Evolutionary conservation across 2,329 filamentous ascomycete species (phyloP).

Genomic region (Dothistroma pini): DNA sequence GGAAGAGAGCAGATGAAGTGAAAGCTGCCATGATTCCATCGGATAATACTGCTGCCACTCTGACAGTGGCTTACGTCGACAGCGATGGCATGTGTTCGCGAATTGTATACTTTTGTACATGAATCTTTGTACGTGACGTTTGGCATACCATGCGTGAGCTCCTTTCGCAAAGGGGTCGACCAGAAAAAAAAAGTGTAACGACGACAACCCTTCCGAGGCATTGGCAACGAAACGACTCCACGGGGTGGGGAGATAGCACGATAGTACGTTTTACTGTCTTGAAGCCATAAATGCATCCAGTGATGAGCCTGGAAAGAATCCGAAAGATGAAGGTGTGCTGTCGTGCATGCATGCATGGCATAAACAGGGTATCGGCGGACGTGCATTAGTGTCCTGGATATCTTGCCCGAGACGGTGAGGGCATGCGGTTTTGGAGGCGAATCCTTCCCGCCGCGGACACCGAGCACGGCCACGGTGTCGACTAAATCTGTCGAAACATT

Average conservation of each 20-base stretch:
- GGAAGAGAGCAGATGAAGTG: background rate
- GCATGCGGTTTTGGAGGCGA: background rate
- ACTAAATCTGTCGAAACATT: background rate
- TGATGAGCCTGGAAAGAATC: background rate
- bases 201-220: background rate
- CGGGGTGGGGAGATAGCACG: background rate
- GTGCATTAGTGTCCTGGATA: background rate
- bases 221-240: background rate
- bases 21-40: background rate
- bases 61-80: background rate
- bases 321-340: background rate
- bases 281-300: too few species aligned
- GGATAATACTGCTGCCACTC: background rate
- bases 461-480: background rate
- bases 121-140: background rate
- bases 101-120: background rate
- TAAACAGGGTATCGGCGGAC: background rate
- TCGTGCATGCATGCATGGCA: background rate
- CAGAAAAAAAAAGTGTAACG: background rate
- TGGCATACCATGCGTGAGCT: too few species aligned
- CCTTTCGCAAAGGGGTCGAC: background rate
- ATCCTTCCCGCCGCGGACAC: background rate
- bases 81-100: background rate
- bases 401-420: slow-evolving; percentile 1
- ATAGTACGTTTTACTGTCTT: background rate